Percentiles rank a stretch among this genome's conserved stretches.
Conservation (phyloP, 805 yeast genomes). For the Brettanomyces sp. region DNA sequence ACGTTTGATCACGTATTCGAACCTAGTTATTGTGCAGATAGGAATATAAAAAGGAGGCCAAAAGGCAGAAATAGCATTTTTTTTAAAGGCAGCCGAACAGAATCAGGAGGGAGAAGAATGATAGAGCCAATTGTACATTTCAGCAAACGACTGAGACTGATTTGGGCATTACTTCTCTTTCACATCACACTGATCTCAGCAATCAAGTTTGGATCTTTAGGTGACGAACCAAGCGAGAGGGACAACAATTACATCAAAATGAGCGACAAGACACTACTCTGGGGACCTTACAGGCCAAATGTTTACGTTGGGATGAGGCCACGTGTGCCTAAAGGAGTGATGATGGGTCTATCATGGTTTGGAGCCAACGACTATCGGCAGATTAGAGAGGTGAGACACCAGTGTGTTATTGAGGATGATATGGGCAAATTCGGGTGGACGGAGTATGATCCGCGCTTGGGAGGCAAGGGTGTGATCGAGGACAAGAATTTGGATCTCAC, state of each 20-base stretch:
- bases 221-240: neutral
- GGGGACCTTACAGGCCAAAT: slow-evolving; percentile 94
- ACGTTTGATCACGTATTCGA: too few relatives aligned
- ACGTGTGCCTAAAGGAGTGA: slow-evolving; percentile 61
- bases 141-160: neutral
- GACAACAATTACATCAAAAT: slow-evolving; percentile 23
- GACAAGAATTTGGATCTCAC: slow-evolving; percentile 59
- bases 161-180: neutral
- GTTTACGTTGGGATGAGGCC: slow-evolving; percentile 83
- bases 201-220: neutral
- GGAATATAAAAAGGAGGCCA: too few relatives aligned
- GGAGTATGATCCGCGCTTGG: slow-evolving; percentile 77
- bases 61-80: too few relatives aligned
- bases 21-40: too few relatives aligned
- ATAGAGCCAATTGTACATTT: too few relatives aligned
- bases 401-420: slow-evolving; percentile 64
- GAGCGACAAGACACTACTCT: slow-evolving; percentile 46
- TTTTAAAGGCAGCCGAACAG: too few relatives aligned
- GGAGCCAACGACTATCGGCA: slow-evolving; percentile 50
- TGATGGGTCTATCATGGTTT: slow-evolving; percentile 86
- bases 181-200: neutral
- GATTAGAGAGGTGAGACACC: slow-evolving; percentile 54
- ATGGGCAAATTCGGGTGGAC: slow-evolving; percentile 76
- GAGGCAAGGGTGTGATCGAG: slow-evolving; percentile 70
- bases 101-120: too few relatives aligned